Evolutionary conservation across 73 alveolate genomes (phyloP).

Genomic region (Paramecium biaurelia): DNA sequence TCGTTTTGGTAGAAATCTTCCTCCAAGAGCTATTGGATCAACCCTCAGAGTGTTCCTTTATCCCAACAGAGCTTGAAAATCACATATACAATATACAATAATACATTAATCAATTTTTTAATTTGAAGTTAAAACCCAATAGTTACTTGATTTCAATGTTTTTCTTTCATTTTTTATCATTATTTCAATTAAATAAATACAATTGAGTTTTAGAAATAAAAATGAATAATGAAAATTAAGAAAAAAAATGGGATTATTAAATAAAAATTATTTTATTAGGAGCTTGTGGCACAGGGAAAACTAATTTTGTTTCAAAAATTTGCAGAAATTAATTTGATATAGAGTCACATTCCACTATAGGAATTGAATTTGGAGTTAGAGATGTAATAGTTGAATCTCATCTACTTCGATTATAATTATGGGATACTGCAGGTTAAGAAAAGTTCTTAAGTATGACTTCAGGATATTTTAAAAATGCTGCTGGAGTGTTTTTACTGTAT

Average conservation of each 20-base stretch:
- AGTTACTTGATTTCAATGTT: neutral
- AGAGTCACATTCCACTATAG: neutral
- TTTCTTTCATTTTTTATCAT: neutral
- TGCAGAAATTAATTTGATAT: conserved; percentile 41
- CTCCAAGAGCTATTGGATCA: conserved; percentile 91
- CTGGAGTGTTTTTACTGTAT: conserved; percentile 82
- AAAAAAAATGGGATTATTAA: conserved; percentile 15
- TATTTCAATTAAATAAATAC: neutral
- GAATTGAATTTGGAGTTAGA: conserved; percentile 43
- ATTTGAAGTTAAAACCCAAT: neutral
- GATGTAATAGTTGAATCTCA: conserved; percentile 25
- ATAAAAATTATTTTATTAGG: conserved; percentile 14
- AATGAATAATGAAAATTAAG: neutral
- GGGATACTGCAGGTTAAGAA: conserved; percentile 97
- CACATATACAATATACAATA: neutral
- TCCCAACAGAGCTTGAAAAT: conserved; percentile 71
- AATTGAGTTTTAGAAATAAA: neutral
- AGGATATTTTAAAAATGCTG: conserved; percentile 81
- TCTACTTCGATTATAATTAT: conserved; percentile 35
- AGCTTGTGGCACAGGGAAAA: conserved; percentile 2
- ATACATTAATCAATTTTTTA: conserved; percentile 5
- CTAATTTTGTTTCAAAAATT: neutral
- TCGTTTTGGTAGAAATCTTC: conserved; percentile 85
- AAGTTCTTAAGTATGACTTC: conserved; percentile 79
- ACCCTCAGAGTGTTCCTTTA: conserved; percentile 91